Conservation (phyloP, 306 rosid species). For the Vigna unguiculata region DNA sequence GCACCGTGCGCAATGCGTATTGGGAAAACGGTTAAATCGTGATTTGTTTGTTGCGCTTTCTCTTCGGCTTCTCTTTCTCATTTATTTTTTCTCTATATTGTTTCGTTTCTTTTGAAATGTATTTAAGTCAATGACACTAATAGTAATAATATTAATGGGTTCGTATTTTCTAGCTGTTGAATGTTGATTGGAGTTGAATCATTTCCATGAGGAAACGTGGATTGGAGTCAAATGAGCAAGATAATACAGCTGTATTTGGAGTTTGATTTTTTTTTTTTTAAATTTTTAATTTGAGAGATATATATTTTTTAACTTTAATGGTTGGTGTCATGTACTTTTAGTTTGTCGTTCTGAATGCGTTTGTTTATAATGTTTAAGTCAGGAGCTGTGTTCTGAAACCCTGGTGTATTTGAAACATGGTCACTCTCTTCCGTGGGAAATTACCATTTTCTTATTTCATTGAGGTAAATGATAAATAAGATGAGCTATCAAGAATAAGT, state of each 20-base stretch:
- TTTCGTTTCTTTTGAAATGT: constrained; percentile 27
- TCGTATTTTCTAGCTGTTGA: background rate
- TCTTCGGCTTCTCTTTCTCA: constrained; percentile 31
- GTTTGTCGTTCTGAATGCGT: constrained; percentile 22
- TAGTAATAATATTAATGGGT: background rate
- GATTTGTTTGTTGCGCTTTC: constrained; percentile 34
- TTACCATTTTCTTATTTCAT: background rate
- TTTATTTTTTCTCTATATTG: constrained; percentile 7
- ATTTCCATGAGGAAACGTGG: constrained; percentile 44
- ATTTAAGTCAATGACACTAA: constrained; percentile 1
- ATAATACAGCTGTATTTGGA: background rate
- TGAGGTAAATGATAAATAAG: constrained; percentile 6
- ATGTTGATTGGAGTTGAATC: constrained; percentile 7
- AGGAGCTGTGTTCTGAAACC: constrained; percentile 48
- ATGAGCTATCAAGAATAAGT: background rate
- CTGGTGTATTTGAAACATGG: constrained; percentile 27
- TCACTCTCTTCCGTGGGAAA: background rate
- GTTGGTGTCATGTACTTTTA: constrained; percentile 1
- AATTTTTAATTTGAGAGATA: background rate
- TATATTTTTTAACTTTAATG: background rate
- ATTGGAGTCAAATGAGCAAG: constrained; percentile 33
- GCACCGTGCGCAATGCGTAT: constrained; percentile 55
- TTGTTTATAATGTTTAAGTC: constrained; percentile 10
- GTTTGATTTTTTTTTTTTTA: background rate
- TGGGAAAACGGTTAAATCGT: constrained; percentile 36